Percentiles rank a stretch among this genome's conserved stretches.
phyloP scores from a whole-genome alignment of 306 rosid species.

The Quercus parvula region DNA sequence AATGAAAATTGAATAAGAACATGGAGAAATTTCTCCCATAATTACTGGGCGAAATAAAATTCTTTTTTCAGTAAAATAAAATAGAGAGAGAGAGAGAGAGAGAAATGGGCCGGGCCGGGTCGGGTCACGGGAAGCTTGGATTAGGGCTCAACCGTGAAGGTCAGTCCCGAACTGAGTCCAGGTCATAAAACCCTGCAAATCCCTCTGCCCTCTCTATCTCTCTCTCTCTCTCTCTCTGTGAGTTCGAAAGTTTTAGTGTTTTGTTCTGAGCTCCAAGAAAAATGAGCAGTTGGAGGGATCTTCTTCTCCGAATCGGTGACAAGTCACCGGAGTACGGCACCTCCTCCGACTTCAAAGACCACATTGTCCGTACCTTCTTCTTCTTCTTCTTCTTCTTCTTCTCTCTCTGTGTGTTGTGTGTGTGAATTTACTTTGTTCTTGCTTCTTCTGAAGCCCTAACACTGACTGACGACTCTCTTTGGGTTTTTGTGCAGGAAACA shows the following conservation, averaged over 20 bases:
- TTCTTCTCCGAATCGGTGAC: slow-evolving; percentile 94
- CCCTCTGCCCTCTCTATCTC: neutral
- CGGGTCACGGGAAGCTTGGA: neutral
- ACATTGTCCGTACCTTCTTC: slow-evolving; percentile 55
- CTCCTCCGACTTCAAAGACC: slow-evolving; percentile 82
- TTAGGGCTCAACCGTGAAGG: neutral
- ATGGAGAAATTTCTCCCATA: no score
- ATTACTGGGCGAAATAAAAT: no score
- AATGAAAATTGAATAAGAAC: no score
- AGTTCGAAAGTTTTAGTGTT: neutral
- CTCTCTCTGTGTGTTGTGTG: neutral
- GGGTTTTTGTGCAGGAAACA: slow-evolving; percentile 50
- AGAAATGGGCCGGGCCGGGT: neutral
- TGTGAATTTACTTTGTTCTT: neutral
- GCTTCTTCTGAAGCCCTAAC: neutral
- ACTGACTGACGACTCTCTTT: no score
- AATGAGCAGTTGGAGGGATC: slow-evolving; percentile 79
- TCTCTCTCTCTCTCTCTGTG: no score
- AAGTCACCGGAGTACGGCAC: slow-evolving; percentile 75
- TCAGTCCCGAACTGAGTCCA: neutral
- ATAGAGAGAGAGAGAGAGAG: neutral
- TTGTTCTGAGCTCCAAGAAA: neutral
- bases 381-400: neutral
- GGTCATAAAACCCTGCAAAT: neutral
- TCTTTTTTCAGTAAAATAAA: no score